Percentiles rank a stretch among this genome's conserved stretches.
These are phyloP conservation scores for Suhomyces sp. DNA, from an alignment of 805 yeast genomes.

Conservation along the genomic window DNA sequence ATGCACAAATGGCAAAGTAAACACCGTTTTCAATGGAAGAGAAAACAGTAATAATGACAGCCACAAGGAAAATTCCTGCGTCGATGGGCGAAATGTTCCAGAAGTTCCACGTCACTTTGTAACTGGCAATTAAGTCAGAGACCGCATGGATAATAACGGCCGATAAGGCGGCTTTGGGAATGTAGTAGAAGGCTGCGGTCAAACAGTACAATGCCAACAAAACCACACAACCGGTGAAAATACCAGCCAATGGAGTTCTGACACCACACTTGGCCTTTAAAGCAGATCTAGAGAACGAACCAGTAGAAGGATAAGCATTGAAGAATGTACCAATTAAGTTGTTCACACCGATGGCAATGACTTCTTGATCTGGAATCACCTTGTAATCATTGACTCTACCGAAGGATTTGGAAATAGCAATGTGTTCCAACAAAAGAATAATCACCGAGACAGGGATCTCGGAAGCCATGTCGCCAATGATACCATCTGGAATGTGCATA, in stretches of 20 bases:
- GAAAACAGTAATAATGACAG: slow-evolving; percentile 73
- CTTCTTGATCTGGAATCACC: slow-evolving; percentile 88
- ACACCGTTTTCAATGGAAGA: slow-evolving; percentile 83
- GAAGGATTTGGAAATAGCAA: slow-evolving; percentile 89
- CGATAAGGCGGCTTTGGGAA: slow-evolving; percentile 83
- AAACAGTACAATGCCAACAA: slow-evolving; percentile 80
- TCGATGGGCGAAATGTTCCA: slow-evolving; percentile 77
- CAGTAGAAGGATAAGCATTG: slow-evolving; percentile 93
- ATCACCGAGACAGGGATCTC: slow-evolving; percentile 86
- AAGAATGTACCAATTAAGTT: slow-evolving; percentile 89
- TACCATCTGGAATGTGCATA: slow-evolving; percentile 59
- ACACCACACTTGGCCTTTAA: slow-evolving; percentile 94
- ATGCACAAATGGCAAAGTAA: slow-evolving; percentile 85
- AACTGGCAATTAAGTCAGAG: slow-evolving; percentile 74
- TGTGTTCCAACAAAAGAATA: slow-evolving; percentile 82
- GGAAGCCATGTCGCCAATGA: slow-evolving; percentile 58
- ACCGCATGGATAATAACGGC: slow-evolving; percentile 95
- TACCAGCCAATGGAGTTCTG: slow-evolving; percentile 89
- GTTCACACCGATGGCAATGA: slow-evolving; percentile 89
- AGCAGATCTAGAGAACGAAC: slow-evolving; percentile 93
- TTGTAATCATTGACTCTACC: slow-evolving; percentile 91
- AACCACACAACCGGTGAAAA: slow-evolving; percentile 86
- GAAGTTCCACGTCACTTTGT: slow-evolving; percentile 60
- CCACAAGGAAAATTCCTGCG: slow-evolving; percentile 65
- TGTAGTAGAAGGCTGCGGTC: slow-evolving; percentile 80